Evolutionary conservation across 108 stramenopile species (phyloP), one percentile per base, ranked within the genome.

Genomic region (Pseudonitzschia multistriata): DNA sequence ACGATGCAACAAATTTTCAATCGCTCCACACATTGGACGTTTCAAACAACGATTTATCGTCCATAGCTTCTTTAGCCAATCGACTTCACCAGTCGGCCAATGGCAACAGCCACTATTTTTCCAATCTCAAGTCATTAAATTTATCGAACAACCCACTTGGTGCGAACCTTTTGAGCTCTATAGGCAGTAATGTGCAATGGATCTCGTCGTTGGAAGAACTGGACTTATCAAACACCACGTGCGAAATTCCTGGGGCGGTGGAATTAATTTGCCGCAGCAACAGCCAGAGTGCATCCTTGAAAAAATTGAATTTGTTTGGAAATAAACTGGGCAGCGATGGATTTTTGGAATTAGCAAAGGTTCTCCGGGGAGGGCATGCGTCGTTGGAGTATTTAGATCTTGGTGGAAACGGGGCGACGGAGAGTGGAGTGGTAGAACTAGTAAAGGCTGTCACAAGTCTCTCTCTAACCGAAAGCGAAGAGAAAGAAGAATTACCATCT

Each of bases 331-430:
- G 85, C 11, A 76, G 81, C 21, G 56, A 57, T 6, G 90, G 90
- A 14, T 87, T 88, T 63, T 49, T 61, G 49, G 68, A 67, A 28
- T 49, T 88, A 7, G 60, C 86, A 6, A 33, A 59, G 14, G 45
- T 74, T 31, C 70, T 87, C 1, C 53, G 39, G 40, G 86, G 85
- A 28, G 81, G 82, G 0, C 84, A 85, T 57, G 66, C 73, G 21
- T 71, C 79, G 2, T 71, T 92, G 70, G 81, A 81, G 60, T 68
- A 78, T 52, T 67, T 92, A 57, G 90, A 92, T 66, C 65, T 92
- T 22, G 90, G 88, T 35, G 90, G 90, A 7, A 92, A 92, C 59
- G 63, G 62, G 45, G 88, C 86, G 15, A 60, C 70, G 3, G 79
- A 82, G 73, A 74, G 67, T 22, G 74, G 80, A 15, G 85, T 92